Base-by-base conservation (phyloP, 257 asterid species). In the Coffea canephora region DNA sequence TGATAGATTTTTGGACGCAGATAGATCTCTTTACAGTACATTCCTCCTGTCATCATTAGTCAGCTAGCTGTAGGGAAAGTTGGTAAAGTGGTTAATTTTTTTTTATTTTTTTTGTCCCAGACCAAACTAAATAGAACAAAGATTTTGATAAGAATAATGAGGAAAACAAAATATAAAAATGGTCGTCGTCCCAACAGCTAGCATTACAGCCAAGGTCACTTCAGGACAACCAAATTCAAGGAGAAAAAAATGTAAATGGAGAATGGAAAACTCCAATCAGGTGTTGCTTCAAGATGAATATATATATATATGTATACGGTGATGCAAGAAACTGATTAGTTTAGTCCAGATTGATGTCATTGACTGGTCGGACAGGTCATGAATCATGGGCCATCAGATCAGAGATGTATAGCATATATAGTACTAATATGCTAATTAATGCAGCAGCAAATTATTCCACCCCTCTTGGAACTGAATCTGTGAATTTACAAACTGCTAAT, bases 361-460 rank as follows among this genome's bases (percentile, higher is more conserved):
- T 16, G 52, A 73, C 78, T 12, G 69, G 36, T 74, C 45, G 78
- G 78, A 74, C 69, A n/a, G 45, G 69, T 55, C 69, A 36, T 36
- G 23, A 46, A 11, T 71, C 23, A 48, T 12, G n/a, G n/a, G 27
- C 41, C 41, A 8, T 70, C 54, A 21, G 55, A 67, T 45, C 75
- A 19, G 8, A 71, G 55, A 71, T 46, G 27, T 18, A 59, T 21
- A 1, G 3, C 1, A 21, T 27, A 27, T 27, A 27, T 59, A 19
- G 27, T 59, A 8, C 10, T 59, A 21, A 3, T 16, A 55, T 55
- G 43, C 43, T 39, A 39, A 39, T 39, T 31, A 0, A 31, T 31
- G 31, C 1, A 39, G 43, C 2, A 2, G 16, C 15, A 54, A 54
- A 16, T 4, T 1, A 54, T 27, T 14, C 46, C 41, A 67, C 0